These are phyloP conservation scores for Mycena sp. DNA, from an alignment of 1,284 basidiomycete species.

Conservation along the genomic window DNA sequence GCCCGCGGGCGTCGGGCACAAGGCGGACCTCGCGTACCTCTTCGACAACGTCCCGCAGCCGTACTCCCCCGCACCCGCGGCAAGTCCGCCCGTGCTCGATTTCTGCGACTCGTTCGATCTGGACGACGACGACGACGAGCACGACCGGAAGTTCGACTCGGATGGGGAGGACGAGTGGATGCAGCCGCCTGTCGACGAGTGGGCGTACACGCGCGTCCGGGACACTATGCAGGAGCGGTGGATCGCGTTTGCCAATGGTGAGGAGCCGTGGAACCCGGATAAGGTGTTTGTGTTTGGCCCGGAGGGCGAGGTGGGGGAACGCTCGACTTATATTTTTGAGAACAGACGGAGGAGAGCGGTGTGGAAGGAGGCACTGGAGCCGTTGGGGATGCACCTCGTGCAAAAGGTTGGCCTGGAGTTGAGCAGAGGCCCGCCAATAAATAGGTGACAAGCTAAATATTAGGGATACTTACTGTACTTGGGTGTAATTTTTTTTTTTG, in stretches of 20 bases:
- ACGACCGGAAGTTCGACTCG: slow-evolving; percentile 38
- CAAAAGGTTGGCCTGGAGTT: slow-evolving; percentile 79
- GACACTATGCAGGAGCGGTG: slow-evolving; percentile 75
- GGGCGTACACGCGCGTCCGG: slow-evolving; percentile 69
- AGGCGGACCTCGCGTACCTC: slow-evolving; percentile 75
- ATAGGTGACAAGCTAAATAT: slow-evolving; percentile 13
- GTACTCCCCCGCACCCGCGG: slow-evolving; percentile 38
- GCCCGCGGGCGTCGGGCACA: slow-evolving; percentile 69
- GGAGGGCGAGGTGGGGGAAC: slow-evolving; percentile 73
- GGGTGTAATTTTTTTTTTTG: not conserved
- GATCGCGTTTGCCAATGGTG: slow-evolving; percentile 78
- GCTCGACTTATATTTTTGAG: slow-evolving; percentile 64
- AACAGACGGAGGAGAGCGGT: slow-evolving; percentile 54
- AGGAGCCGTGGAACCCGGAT: slow-evolving; percentile 72
- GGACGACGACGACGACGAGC: slow-evolving; percentile 46
- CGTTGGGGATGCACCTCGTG: slow-evolving; percentile 69
- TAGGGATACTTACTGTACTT: not conserved
- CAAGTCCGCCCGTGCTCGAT: slow-evolving; percentile 34
- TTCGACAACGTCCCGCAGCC: slow-evolving; percentile 75
- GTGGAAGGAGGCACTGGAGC: slow-evolving; percentile 73
- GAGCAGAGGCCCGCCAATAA: slow-evolving; percentile 69
- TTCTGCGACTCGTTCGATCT: slow-evolving; percentile 52
- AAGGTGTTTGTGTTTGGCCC: slow-evolving; percentile 80
- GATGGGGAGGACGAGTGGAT: slow-evolving; percentile 54
- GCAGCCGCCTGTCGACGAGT: slow-evolving; percentile 65